Percentiles rank a stretch among this genome's conserved stretches.
Conservation (phyloP, 345 rosid species). For the Acer campestre region DNA sequence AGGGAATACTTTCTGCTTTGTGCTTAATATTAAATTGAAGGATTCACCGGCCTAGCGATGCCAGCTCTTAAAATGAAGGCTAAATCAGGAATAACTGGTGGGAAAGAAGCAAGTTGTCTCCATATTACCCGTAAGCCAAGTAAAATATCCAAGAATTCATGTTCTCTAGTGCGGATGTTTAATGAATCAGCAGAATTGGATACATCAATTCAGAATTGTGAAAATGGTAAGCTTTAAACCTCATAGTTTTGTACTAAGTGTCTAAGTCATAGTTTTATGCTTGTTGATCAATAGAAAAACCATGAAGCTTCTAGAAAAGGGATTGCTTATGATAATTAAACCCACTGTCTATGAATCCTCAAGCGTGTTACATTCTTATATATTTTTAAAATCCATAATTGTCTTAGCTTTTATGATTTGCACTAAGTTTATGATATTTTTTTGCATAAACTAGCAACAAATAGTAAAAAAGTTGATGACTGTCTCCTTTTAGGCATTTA, state of each 20-base stretch:
- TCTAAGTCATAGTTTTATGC: not conserved
- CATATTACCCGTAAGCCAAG: slow-evolving; percentile 52
- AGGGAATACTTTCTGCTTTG: not conserved
- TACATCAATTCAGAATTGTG: slow-evolving; percentile 27
- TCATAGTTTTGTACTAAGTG: not conserved
- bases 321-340: not conserved
- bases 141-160: slow-evolving; percentile 46
- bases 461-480: not conserved
- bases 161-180: slow-evolving; percentile 35
- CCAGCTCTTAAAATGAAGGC: slow-evolving; percentile 65
- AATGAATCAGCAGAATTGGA: slow-evolving; percentile 36
- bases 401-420: not conserved
- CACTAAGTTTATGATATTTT: not conserved
- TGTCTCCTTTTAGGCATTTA: not conserved
- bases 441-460: not conserved
- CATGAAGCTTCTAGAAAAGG: not conserved
- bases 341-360: not conserved
- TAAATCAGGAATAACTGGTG: slow-evolving; percentile 40
- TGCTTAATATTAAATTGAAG: slow-evolving; percentile 6
- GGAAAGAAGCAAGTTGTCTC: slow-evolving; percentile 48
- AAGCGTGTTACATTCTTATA: not conserved
- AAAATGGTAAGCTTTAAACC: slow-evolving; percentile 37
- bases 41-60: slow-evolving; percentile 41
- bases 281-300: not conserved
- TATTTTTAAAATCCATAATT: not conserved